These are phyloP conservation scores for Cajanus cajan DNA, from an alignment of 306 rosid genomes.

Conservation along the genomic window DNA sequence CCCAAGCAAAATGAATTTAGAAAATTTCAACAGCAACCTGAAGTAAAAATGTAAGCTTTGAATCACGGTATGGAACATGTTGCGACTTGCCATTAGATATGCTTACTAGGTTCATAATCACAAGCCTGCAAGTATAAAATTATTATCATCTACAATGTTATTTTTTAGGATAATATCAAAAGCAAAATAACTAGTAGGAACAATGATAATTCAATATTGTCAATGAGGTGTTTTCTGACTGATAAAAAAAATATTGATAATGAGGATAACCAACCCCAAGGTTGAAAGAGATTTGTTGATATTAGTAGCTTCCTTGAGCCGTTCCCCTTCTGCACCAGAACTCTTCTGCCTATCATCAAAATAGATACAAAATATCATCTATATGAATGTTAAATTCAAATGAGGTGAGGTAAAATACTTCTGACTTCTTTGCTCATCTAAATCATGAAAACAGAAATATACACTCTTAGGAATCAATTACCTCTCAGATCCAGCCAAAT, in stretches of 20 bases:
- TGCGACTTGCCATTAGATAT: constrained; percentile 87
- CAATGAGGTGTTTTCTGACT: no score
- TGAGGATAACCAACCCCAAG: constrained; percentile 63
- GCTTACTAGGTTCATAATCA: constrained; percentile 90
- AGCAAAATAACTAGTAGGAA: neutral
- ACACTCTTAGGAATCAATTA: constrained; percentile 30
- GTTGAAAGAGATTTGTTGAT: constrained; percentile 98
- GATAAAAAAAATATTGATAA: constrained; percentile 16
- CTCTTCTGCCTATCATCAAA: constrained; percentile 84
- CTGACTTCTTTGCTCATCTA: neutral
- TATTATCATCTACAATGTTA: constrained; percentile 22
- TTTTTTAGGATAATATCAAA: neutral
- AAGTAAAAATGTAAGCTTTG: constrained; percentile 95
- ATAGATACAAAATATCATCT: constrained; percentile 7
- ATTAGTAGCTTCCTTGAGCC: constrained; percentile 97
- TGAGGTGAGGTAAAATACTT: neutral
- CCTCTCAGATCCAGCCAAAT: constrained; percentile 99
- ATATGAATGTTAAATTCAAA: neutral
- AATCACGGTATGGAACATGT: constrained; percentile 96
- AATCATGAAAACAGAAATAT: constrained; percentile 1
- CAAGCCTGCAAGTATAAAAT: constrained; percentile 69
- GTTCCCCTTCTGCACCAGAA: constrained; percentile 99
- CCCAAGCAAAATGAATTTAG: constrained; percentile 10
- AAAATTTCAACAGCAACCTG: constrained; percentile 58
- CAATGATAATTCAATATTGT: constrained; percentile 4